These are phyloP conservation scores for Fusarium tanahbumbuense DNA, from an alignment of 2,329 filamentous ascomycete genomes.

Conservation along the genomic window DNA sequence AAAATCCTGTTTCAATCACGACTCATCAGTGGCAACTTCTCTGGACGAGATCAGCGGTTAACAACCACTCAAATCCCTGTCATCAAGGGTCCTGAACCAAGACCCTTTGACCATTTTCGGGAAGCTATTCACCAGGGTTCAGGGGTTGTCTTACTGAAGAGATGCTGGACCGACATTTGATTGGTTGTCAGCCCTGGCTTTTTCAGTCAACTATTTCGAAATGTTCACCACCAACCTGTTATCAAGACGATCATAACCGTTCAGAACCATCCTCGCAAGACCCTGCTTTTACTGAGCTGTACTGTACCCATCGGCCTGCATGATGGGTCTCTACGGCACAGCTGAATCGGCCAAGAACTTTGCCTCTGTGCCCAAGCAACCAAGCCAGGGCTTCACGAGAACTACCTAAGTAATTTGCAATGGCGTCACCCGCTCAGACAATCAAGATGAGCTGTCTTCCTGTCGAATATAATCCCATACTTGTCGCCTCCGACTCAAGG, in stretches of 20 bases:
- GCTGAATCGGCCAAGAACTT: constrained; percentile 14
- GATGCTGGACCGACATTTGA: constrained; percentile 27
- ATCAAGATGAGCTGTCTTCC: constrained; percentile 36
- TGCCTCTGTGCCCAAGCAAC: constrained; percentile 3
- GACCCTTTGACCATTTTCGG: constrained; percentile 32
- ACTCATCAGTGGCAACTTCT: constrained; percentile 32
- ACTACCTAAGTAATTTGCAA: constrained; percentile 24
- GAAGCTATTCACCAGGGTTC: constrained; percentile 13
- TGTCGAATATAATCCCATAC: constrained; percentile 40
- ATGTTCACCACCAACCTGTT: constrained; percentile 27
- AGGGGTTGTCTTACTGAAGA: constrained; percentile 25
- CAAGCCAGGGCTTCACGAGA: constrained; percentile 14
- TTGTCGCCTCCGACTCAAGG: constrained; percentile 29
- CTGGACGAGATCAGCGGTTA: constrained; percentile 41
- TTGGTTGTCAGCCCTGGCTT: constrained; percentile 33
- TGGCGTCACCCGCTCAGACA: constrained; percentile 44
- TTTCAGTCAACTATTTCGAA: constrained; percentile 19
- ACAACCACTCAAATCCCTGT: constrained; percentile 35
- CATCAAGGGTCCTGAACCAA: constrained; percentile 7
- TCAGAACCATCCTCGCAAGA: constrained; percentile 32
- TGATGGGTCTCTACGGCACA: constrained; percentile 18
- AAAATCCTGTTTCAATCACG: constrained; percentile 40
- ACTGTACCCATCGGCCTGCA: constrained; percentile 18
- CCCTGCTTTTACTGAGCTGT: constrained; percentile 27
- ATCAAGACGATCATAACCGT: constrained; percentile 39